Evolutionary conservation across 1,139 yeast genomes (phyloP), one percentile per base, ranked within the genome.

Genomic region (Pneumocystis wakefieldiae): DNA sequence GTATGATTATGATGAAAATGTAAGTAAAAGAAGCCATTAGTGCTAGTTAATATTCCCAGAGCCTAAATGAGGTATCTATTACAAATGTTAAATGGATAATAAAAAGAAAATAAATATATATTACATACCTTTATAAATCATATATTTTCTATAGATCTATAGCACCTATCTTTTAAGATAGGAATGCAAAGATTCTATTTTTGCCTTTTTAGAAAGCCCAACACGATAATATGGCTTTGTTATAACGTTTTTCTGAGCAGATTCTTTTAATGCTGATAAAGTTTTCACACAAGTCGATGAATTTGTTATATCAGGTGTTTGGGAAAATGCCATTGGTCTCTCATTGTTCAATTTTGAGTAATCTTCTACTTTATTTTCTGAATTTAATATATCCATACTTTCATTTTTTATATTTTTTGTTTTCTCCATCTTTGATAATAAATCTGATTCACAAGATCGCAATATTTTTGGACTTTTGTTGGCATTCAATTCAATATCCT

Each of bases 1-100:
- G 95, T 92, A 85, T 72, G 98, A 92, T 71, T 94, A 91, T 72
- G 97, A 92, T 72, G 97, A 92, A 66, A 82, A 84, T 70, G 85
- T 87, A 4, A 82, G 83, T 12, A 48, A 12, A n/a, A 48, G 28
- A 48, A 48, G 14, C 53, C 19, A 24, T 24, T 24, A 24, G 14
- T 3, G 17, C 24, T 12, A 48, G 24, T 48, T 48, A 48, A 48
- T 19, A 48, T 24, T 1, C 28, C 24, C 14, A 48, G 55, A 48
- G 32, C 32, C 55, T 24, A 19, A 82, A 78, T 36, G 97, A 92
- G 73, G 97, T 90, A 29, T 83, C 94, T 57, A 80, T 92, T 17
- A 83, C 87, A 1, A 92, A 88, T 8, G 79, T 84, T 24, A 72
- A 76, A 63, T 90, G 95, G 87, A 80, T 77, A 12, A 73, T 84